Conservation (phyloP, 2,329 filamentous ascomycete species). For the Ciborinia camelliae region DNA sequence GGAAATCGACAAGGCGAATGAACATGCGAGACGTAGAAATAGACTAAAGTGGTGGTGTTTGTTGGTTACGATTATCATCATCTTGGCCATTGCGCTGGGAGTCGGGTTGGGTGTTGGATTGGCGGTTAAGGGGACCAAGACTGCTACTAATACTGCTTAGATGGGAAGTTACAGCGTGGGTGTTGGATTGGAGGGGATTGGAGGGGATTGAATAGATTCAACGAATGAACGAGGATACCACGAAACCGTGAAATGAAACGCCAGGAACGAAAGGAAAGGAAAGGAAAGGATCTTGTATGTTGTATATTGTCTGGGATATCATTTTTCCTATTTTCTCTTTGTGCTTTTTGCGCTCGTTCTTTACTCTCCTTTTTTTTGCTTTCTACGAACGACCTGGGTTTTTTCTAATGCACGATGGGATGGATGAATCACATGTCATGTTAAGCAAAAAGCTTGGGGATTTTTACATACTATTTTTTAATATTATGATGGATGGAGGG, state of each 20-base stretch:
- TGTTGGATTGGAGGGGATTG: neutral
- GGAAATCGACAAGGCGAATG: conserved; percentile 66
- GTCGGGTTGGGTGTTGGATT: conserved; percentile 42
- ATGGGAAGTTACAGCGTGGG: no score
- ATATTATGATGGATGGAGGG: conserved; percentile 10
- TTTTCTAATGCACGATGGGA: conserved; percentile 13
- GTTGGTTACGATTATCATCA: conserved; percentile 56
- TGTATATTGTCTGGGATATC: conserved; percentile 14
- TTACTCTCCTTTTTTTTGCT: neutral
- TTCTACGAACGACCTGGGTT: conserved; percentile 6
- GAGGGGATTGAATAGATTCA: conserved; percentile 6
- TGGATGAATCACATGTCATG: conserved; percentile 1
- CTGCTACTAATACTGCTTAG: conserved; percentile 4
- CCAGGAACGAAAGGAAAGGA: neutral
- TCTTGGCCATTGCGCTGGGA: conserved; percentile 55
- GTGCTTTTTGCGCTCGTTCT: neutral
- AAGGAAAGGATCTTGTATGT: conserved; percentile 12
- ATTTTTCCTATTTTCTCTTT: conserved; percentile 2
- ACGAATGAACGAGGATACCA: conserved; percentile 3
- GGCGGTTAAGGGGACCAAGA: conserved; percentile 23
- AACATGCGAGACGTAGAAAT: conserved; percentile 61
- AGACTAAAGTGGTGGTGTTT: conserved; percentile 83
- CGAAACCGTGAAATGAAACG: conserved; percentile 1
- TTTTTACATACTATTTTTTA: conserved; percentile 8
- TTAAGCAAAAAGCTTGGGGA: conserved; percentile 11